Base-by-base conservation (phyloP, 768 basidiomycete genomes). In the Nidula microcarpa region DNA sequence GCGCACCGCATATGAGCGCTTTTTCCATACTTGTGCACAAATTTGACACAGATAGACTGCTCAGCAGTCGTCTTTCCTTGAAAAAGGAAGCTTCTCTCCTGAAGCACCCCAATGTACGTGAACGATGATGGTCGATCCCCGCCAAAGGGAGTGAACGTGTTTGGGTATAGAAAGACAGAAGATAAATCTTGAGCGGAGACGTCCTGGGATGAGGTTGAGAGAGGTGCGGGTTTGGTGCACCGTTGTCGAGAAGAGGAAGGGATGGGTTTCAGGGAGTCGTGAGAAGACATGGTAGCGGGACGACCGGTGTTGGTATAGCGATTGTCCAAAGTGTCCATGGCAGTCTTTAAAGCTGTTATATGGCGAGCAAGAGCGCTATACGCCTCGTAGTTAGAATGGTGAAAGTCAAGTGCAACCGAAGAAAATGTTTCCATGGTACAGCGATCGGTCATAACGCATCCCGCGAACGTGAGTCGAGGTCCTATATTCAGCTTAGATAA, bases 1-100 rank as follows among this genome's bases (percentile, higher is more conserved):
- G 60, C 62, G 53, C 53, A 57, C 17, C 46, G 43, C 16, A 47
- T n/a, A 45, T 72, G 71, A 23, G 54, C 66, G 17, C 63, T 64
- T 47, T 49, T 49, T 37, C 61, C 66, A 55, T 66, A 69, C 41
- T 39, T 53, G 54, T 36, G 49, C 52, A 58, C 55, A 48, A 69
- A 72, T 57, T 72, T 69, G 53, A 72, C 54, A 51, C 60, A 62
- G 35, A 72, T 60, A 7, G 23, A 11, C 43, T 47, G 41, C 9
- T 33, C 47, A n/a, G 51, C 50, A 3, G 53, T 53, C 32, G 54
- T 48, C 30, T 32, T 43, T 14, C 60, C 60, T 41, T 41, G 2
- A 16, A 41, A 46, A 57, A 61, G 55, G 64, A 65, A 14, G 33
- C 60, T 63, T 23, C 56, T 53, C 9, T 48, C 39, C 6, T 39